phyloP scores from a whole-genome alignment of 306 rosid species.

The Purshia tridentata region DNA sequence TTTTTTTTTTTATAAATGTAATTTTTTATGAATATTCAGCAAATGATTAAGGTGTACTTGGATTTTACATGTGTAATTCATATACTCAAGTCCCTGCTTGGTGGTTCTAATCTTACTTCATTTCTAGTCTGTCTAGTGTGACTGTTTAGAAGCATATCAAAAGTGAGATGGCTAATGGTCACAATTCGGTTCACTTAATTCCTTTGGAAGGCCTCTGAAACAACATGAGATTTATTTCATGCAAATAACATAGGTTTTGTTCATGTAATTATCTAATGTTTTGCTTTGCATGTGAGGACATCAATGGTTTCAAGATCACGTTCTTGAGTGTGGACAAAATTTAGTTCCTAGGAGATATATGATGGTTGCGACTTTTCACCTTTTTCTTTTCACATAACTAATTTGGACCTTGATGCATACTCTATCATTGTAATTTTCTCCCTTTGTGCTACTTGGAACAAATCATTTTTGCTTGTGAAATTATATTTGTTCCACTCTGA shows the following conservation, averaged over 20 bases:
- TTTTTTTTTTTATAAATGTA: background rate
- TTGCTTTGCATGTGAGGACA: background rate
- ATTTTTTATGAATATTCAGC: background rate
- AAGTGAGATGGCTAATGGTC: background rate
- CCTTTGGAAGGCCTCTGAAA: constrained; percentile 1
- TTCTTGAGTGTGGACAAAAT: background rate
- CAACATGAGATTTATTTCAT: background rate
- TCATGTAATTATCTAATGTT: background rate
- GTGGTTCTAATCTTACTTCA: background rate
- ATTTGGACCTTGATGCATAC: background rate
- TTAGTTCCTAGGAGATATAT: background rate
- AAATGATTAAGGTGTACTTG: background rate
- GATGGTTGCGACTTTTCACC: no score
- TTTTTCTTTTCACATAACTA: no score
- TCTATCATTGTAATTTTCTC: background rate
- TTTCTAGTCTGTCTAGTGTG: background rate
- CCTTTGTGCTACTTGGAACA: no score
- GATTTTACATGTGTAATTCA: background rate
- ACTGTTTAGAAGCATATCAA: background rate
- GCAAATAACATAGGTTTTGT: background rate
- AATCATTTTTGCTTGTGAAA: background rate
- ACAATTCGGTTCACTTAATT: background rate
- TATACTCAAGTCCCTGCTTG: background rate
- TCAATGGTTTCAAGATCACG: background rate
- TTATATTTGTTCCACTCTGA: background rate